phyloP scores from a whole-genome alignment of 2,329 filamentous ascomycete genomes.

The Fusarium citri region DNA sequence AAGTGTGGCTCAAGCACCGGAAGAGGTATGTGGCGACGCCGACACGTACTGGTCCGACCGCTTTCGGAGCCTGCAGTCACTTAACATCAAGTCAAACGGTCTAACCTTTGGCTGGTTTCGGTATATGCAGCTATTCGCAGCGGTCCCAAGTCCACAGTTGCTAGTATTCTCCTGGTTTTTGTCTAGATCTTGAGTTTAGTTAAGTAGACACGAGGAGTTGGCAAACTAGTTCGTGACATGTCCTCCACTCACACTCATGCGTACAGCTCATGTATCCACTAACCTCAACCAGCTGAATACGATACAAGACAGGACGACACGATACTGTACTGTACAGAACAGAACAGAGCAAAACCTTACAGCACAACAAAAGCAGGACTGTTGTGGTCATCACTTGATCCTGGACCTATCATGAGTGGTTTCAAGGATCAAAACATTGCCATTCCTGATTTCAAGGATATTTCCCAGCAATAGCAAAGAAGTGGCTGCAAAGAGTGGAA shows the following conservation, averaged over 20 bases:
- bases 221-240: conserved; percentile 21
- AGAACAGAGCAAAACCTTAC: neutral
- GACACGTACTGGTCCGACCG: conserved; percentile 22
- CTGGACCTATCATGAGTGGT: neutral
- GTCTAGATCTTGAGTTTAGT: neutral
- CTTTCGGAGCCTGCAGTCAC: conserved; percentile 15
- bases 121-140: conserved; percentile 23
- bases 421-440: conserved; percentile 15
- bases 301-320: neutral
- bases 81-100: conserved; percentile 5
- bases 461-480: neutral
- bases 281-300: neutral
- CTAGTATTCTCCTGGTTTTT: conserved; percentile 4
- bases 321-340: neutral
- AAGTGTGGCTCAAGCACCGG: conserved; percentile 24
- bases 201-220: conserved; percentile 1
- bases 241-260: conserved; percentile 21
- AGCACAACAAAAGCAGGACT: neutral
- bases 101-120: conserved; percentile 21
- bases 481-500: conserved; percentile 18
- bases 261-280: conserved; percentile 11
- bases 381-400: conserved; percentile 27
- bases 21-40: conserved; percentile 31
- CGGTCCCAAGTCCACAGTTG: neutral
- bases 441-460: conserved; percentile 16